phyloP scores from a whole-genome alignment of 306 rosid genomes.

The Dalbergia cultrata region DNA sequence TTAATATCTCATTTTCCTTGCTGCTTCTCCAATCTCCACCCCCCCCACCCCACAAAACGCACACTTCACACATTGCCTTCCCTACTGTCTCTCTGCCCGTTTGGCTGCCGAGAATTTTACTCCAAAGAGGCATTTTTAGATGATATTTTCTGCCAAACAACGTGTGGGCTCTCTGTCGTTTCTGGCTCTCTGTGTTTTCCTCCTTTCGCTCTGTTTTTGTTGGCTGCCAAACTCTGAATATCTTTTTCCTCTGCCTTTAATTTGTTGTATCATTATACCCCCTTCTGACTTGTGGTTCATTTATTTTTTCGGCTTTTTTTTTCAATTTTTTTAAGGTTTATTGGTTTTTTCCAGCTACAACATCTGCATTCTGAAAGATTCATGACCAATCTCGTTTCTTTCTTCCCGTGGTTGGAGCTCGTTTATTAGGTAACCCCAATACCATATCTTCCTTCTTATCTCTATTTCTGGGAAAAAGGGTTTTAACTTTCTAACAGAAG shows the following conservation, averaged over 20 bases:
- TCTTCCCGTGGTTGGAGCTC: constrained; percentile 51
- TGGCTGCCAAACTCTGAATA: constrained; percentile 37
- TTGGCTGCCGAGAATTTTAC: constrained; percentile 52
- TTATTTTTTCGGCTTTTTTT: not conserved
- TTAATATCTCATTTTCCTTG: not conserved
- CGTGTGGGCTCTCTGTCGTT: constrained; percentile 5
- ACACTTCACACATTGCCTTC: constrained; percentile 36
- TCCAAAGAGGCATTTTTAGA: constrained; percentile 24
- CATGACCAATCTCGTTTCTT: constrained; percentile 42
- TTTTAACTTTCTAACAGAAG: too few relatives aligned
- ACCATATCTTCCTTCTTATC: not conserved
- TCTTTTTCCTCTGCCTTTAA: constrained; percentile 1
- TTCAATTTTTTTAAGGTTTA: constrained; percentile 25
- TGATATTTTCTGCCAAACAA: constrained; percentile 37
- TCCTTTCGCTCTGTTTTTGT: constrained; percentile 8
- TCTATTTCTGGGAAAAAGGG: not conserved
- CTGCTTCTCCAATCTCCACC: not conserved
- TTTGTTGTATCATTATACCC: not conserved
- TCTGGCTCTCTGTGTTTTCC: constrained; percentile 12
- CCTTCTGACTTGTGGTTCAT: constrained; percentile 17
- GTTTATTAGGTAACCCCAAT: constrained; percentile 37
- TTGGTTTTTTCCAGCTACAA: not conserved
- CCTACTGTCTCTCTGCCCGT: constrained; percentile 28
- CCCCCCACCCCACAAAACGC: not conserved
- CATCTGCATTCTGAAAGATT: constrained; percentile 51